These are phyloP conservation scores for Neophaeococcomyces mojaviensis DNA, from an alignment of 2,329 filamentous ascomycete species.

Conservation along the genomic window DNA sequence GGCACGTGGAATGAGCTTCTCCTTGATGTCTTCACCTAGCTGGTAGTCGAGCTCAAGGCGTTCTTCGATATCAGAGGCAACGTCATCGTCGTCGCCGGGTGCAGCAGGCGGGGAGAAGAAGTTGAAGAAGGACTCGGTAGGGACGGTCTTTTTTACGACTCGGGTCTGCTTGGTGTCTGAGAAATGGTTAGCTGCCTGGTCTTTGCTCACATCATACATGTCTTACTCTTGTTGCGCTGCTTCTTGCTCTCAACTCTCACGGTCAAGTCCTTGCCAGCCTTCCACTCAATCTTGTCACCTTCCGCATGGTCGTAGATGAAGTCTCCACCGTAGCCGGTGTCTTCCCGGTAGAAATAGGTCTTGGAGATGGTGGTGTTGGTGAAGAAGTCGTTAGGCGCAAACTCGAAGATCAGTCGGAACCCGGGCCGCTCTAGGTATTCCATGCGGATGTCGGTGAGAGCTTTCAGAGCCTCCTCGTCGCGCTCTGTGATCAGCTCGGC, in stretches of 20 bases:
- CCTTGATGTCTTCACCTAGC: constrained; percentile 98
- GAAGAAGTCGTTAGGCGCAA: constrained; percentile 92
- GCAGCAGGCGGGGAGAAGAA: constrained; percentile 96
- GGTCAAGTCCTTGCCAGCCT: constrained; percentile 83
- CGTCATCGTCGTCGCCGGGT: constrained; percentile 65
- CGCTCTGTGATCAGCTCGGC: constrained; percentile 98
- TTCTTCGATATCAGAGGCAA: constrained; percentile 87
- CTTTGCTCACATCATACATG: background rate
- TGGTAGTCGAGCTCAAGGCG: constrained; percentile 97
- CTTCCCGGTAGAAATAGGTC: constrained; percentile 98
- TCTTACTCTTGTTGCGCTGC: constrained; percentile 97
- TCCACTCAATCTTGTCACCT: constrained; percentile 97
- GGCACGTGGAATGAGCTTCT: constrained; percentile 96
- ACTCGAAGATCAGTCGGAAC: constrained; percentile 97
- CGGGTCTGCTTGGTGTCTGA: constrained; percentile 97
- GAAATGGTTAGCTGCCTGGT: constrained; percentile 9
- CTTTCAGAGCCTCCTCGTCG: constrained; percentile 87
- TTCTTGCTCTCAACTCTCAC: constrained; percentile 98
- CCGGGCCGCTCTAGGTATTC: constrained; percentile 97
- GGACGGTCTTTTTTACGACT: constrained; percentile 97
- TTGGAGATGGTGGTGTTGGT: constrained; percentile 95
- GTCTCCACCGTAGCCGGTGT: constrained; percentile 96
- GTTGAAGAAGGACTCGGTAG: constrained; percentile 98
- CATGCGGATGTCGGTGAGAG: constrained; percentile 90
- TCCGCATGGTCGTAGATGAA: constrained; percentile 99